Conservation (phyloP, 2,329 filamentous ascomycete species). For the Verticillium nonalfalfae region DNA sequence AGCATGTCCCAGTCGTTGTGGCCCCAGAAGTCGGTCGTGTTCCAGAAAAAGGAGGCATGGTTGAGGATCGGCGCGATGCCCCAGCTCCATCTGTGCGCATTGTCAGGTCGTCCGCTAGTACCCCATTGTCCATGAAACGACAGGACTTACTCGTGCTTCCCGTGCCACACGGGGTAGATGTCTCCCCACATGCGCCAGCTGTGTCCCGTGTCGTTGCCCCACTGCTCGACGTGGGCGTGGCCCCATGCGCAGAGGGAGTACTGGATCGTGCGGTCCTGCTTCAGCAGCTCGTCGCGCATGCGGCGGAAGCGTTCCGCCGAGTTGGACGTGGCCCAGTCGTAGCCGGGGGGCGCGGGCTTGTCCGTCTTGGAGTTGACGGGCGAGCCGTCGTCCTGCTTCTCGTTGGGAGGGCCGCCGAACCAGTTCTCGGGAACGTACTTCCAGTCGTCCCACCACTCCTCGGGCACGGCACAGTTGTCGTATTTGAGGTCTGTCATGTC, state of each 20-base stretch:
- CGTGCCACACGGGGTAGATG: slow-evolving; percentile 30
- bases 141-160: slow-evolving; percentile 9
- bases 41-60: slow-evolving; percentile 37
- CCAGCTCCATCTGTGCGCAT: slow-evolving; percentile 10
- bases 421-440: slow-evolving; percentile 17
- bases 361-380: slow-evolving; percentile 20
- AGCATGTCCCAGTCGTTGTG: slow-evolving; percentile 45
- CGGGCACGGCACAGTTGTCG: slow-evolving; percentile 44
- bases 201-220: slow-evolving; percentile 41
- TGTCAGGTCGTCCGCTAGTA: not conserved
- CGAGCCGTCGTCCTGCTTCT: slow-evolving; percentile 13
- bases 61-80: slow-evolving; percentile 34
- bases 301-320: slow-evolving; percentile 36
- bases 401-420: slow-evolving; percentile 22
- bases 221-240: slow-evolving; percentile 38
- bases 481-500: slow-evolving; percentile 41
- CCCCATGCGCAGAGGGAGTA: slow-evolving; percentile 51
- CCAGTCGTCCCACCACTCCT: slow-evolving; percentile 28
- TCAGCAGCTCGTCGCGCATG: slow-evolving; percentile 46
- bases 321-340: slow-evolving; percentile 42
- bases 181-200: slow-evolving; percentile 39
- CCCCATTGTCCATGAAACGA: too few relatives aligned
- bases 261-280: slow-evolving; percentile 36
- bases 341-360: slow-evolving; percentile 34
- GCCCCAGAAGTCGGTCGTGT: slow-evolving; percentile 39